Base-by-base conservation (phyloP, 2,329 filamentous ascomycete species). In the Colletotrichum sp. region DNA sequence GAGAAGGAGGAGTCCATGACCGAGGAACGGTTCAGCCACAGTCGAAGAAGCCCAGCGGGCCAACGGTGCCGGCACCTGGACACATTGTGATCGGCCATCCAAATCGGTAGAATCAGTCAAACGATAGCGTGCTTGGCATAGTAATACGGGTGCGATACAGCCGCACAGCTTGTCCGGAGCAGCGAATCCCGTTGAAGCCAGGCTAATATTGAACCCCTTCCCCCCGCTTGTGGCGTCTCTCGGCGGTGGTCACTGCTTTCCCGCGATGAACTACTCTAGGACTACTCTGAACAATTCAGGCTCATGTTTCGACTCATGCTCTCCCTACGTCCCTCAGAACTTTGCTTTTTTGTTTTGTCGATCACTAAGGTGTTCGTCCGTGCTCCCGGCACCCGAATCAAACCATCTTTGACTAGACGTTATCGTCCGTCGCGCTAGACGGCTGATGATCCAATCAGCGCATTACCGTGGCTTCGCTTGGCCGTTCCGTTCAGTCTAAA, bases 71-170 rank as follows among this genome's bases (percentile, higher is more conserved):
- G 73, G 64, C 63, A 73, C 57, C 36, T 34, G 26, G 30, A 24
- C 24, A 49, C 18, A 60, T 68, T 44, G 21, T 13, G 65, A 65
- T 69, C 70, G 64, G 7, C 63, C 34, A 10, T 64, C 34, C 10
- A 16, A 52, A 60, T 73, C 65, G 21, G 26, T 39, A 28, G 34
- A 60, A 16, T 21, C 39, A 57, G 44, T 21, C 44, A 55, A 64
- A 59, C 36, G n/a, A 73, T 68, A 49, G 44, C 63, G 26, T 36
- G 32, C 73, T 76, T 76, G 59, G 70, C 70, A 21, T 13, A 55
- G 21, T 21, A 8, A 34, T 72, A 72, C 39, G 16, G 26, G 39
- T 6, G 24, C 24, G 52, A 26, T 63, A 44, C 62, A 57, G 55
- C 55, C 18, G 68, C 52, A 44, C 34, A 63, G 28, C 57, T 16